Percentiles rank a stretch among this genome's conserved stretches.
phyloP scores from a whole-genome alignment of 768 basidiomycete species.

The Dacryopinax primogenitus region DNA sequence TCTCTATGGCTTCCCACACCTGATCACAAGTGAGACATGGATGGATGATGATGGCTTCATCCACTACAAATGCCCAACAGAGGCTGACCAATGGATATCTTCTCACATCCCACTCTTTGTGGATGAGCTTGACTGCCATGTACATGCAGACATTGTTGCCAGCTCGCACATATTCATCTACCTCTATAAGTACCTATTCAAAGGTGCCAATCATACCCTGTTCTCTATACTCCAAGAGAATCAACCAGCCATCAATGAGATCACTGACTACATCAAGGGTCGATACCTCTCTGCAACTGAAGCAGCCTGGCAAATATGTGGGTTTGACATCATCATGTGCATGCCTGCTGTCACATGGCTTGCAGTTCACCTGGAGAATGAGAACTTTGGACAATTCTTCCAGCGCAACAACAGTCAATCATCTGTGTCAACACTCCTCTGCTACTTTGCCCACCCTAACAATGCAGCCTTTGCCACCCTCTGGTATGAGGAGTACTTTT shows the following conservation, averaged over 20 bases:
- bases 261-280: slow-evolving; percentile 29
- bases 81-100: not conserved
- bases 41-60: not conserved
- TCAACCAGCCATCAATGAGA: slow-evolving; percentile 21
- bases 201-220: slow-evolving; percentile 12
- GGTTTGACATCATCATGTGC: slow-evolving; percentile 28
- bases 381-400: not conserved
- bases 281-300: slow-evolving; percentile 29
- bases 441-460: slow-evolving; percentile 9
- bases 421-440: not conserved
- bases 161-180: too few relatives aligned
- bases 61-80: not conserved
- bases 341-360: slow-evolving; percentile 27
- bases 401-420: not conserved
- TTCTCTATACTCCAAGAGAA: slow-evolving; percentile 10
- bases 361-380: slow-evolving; percentile 24
- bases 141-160: too few relatives aligned
- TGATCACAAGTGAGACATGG: not conserved
- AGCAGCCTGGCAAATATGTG: slow-evolving; percentile 30
- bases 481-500: slow-evolving; percentile 7
- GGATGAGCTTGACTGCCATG: not conserved
- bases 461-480: not conserved
- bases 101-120: not conserved
- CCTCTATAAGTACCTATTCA: slow-evolving; percentile 18
- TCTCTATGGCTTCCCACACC: not conserved